Percentiles rank a stretch among this genome's conserved stretches.
phyloP scores from a whole-genome alignment of 331 rosid species.

The Phaseolus coccineus region DNA sequence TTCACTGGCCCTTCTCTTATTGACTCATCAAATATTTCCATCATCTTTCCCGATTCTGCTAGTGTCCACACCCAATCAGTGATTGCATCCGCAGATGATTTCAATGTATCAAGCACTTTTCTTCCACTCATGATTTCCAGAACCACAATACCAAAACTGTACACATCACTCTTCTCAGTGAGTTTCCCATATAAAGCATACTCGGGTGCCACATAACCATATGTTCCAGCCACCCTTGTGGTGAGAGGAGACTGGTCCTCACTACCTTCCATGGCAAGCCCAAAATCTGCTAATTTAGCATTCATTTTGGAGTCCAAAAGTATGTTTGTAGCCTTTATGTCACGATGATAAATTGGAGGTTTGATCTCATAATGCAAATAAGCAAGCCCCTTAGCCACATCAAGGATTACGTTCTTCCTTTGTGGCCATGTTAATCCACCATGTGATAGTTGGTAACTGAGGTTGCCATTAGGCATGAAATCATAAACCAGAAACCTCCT shows the following conservation, averaged over 20 bases:
- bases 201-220: conserved; percentile 87
- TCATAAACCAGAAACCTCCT: conserved; percentile 84
- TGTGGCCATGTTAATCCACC: conserved; percentile 80
- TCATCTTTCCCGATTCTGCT: conserved; percentile 60
- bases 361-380: conserved; percentile 81
- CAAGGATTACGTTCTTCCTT: conserved; percentile 74
- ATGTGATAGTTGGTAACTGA: conserved; percentile 61
- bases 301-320: conserved; percentile 72
- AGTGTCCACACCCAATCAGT: conserved; percentile 90
- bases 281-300: conserved; percentile 83
- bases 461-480: conserved; percentile 76
- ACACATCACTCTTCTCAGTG: conserved; percentile 85
- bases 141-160: conserved; percentile 83
- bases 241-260: conserved; percentile 78
- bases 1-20: conserved; percentile 68
- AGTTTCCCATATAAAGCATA: conserved; percentile 84
- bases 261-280: conserved; percentile 71
- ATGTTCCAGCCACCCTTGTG: conserved; percentile 87
- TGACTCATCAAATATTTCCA: conserved; percentile 61
- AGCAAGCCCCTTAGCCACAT: conserved; percentile 82
- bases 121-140: conserved; percentile 88
- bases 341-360: conserved; percentile 87
- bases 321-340: conserved; percentile 79
- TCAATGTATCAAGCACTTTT: conserved; percentile 69
- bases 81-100: conserved; percentile 59